Evolutionary conservation across 371 early-diverging fungal species (phyloP), one percentile per base, ranked within the genome.

Genomic region (Mucor mucedo): DNA sequence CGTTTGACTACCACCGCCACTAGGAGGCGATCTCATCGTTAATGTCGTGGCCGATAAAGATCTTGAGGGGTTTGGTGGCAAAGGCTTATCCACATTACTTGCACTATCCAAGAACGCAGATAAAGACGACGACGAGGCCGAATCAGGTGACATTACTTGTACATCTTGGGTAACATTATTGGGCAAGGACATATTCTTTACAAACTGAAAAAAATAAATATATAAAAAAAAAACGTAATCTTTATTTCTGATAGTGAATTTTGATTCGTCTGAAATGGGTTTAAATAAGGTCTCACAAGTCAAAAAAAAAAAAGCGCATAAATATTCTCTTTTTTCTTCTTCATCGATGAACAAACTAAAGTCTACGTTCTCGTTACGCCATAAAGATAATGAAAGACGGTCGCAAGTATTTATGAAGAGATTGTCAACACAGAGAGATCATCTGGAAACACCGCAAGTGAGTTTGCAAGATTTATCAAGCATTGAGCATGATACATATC

Each of bases 401-500:
- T 21, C 48, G 4, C 27, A 47, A 27, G 27, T 27, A 21, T 47
- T 47, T 27, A 47, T 47, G 5, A 47, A 58, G 32, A 32, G 2
- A 16, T 10, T 44, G 9, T n/a, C 7, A 28, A 2, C 38, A 30
- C 41, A 47, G 9, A 77, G 71, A 73, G 71, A 81, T 77, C 83
- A 82, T 82, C 82, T 85, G 76, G 80, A 82, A 82, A 83, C 79
- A 66, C 58, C 58, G 10, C 32, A 33, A 58, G 27, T 58, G 5
- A 10, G 47, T 74, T 80, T 82, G 79, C 77, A 72, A 74, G 71
- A 81, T 76, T 84, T 84, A 82, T 82, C 85, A 77, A 79, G 82
- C 80, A 84, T 80, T 81, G 86, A 85, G 82, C 69, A 71, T 72
- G 71, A 78, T 65, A 66, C 68, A n/a, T 77, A 77, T 52, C 53